Evolutionary conservation across 345 rosid genomes (phyloP).

Genomic region (Xanthoceras sorbifolium): DNA sequence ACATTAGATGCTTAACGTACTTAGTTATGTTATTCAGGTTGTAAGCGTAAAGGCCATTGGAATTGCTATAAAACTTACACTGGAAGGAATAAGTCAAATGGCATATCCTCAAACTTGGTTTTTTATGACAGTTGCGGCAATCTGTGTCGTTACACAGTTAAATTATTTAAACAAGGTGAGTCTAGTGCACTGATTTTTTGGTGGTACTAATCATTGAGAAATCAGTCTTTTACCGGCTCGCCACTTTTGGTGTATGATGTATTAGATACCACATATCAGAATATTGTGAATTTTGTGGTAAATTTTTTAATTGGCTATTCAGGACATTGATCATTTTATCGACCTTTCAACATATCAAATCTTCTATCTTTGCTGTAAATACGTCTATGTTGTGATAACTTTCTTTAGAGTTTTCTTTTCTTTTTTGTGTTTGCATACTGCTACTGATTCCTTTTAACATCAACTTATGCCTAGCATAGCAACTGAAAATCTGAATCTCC

Average conservation of each 20-base stretch:
- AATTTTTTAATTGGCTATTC: too few relatives aligned
- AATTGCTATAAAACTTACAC: constrained; percentile 84
- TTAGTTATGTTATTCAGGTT: constrained; percentile 47
- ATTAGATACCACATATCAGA: background rate
- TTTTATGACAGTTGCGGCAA: constrained; percentile 76
- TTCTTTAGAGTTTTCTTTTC: too few relatives aligned
- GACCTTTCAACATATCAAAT: too few relatives aligned
- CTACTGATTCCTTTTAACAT: too few relatives aligned
- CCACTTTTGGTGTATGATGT: background rate
- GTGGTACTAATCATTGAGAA: background rate
- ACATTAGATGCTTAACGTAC: constrained; percentile 5
- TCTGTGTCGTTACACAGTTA: constrained; percentile 83
- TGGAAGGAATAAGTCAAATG: constrained; percentile 80
- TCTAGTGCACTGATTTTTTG: background rate
- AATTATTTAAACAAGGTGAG: constrained; percentile 89
- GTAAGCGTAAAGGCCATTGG: constrained; percentile 96
- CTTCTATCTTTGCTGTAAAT: too few relatives aligned
- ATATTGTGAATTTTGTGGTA: too few relatives aligned
- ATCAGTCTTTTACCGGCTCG: background rate
- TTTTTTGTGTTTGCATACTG: too few relatives aligned
- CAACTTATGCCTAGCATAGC: background rate
- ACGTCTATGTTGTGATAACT: too few relatives aligned
- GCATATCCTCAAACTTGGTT: constrained; percentile 91
- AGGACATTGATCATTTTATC: too few relatives aligned
- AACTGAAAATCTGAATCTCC: constrained; percentile 5